phyloP scores from a whole-genome alignment of 2,329 filamentous ascomycete genomes.

The Aureobasidium lini region DNA sequence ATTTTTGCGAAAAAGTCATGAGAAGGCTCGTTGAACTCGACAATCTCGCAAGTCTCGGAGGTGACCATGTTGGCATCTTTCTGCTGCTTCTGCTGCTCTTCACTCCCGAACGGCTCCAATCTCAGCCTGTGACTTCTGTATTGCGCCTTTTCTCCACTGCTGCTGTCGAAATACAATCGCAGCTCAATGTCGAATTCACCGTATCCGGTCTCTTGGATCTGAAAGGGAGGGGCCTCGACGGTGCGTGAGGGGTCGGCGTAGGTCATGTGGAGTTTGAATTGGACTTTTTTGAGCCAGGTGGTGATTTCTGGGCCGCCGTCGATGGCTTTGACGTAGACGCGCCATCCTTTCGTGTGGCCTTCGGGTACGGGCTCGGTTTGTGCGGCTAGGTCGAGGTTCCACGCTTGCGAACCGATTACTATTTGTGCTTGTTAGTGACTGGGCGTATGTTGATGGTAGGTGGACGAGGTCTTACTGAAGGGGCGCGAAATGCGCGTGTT shows the following conservation, averaged over 20 bases:
- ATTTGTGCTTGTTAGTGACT: no score
- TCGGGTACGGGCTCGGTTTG: slow-evolving; percentile 67
- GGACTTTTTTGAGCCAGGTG: slow-evolving; percentile 93
- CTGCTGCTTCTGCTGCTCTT: slow-evolving; percentile 65
- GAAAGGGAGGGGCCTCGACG: slow-evolving; percentile 67
- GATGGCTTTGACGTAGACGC: slow-evolving; percentile 84
- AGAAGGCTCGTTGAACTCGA: slow-evolving; percentile 95
- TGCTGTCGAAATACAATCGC: slow-evolving; percentile 84
- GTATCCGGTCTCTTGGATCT: slow-evolving; percentile 90
- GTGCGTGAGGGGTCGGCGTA: slow-evolving; percentile 87
- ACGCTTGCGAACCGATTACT: slow-evolving; percentile 43
- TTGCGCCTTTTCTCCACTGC: slow-evolving; percentile 86
- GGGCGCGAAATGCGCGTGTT: slow-evolving; percentile 26
- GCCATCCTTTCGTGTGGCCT: slow-evolving; percentile 95
- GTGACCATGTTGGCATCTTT: slow-evolving; percentile 57
- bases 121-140: slow-evolving; percentile 91
- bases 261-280: slow-evolving; percentile 97
- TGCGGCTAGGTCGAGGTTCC: slow-evolving; percentile 61
- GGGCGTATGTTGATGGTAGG: no score
- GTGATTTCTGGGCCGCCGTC: slow-evolving; percentile 80
- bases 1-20: slow-evolving; percentile 85
- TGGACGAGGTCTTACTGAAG: no score
- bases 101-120: slow-evolving; percentile 76
- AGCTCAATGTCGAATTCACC: slow-evolving; percentile 97
- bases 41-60: slow-evolving; percentile 82